Evolutionary conservation across 495 filamentous ascomycete genomes (phyloP).

Genomic region (Daldinia caldariorum): DNA sequence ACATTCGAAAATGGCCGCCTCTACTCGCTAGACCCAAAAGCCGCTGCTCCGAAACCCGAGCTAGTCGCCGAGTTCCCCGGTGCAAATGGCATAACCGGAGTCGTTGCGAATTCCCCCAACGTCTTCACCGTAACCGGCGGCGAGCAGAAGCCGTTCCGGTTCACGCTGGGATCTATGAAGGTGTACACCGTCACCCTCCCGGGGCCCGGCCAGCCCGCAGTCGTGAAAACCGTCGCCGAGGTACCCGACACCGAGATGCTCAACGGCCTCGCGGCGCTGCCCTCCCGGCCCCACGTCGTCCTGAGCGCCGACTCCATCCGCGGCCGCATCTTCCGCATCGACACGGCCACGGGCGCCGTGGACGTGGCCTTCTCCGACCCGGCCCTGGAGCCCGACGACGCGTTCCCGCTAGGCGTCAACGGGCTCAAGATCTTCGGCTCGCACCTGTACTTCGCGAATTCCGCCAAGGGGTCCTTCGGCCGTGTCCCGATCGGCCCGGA

Average conservation of each 20-base stretch:
- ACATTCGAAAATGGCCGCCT: slow-evolving; percentile 1
- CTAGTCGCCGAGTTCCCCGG: neutral
- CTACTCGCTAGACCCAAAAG: neutral
- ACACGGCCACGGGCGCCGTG: neutral
- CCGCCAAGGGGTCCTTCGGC: neutral
- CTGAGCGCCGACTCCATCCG: neutral
- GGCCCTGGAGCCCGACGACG: neutral
- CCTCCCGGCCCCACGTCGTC: neutral
- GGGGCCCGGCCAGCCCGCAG: neutral
- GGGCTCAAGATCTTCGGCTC: neutral
- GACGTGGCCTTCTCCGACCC: slow-evolving; percentile 1
- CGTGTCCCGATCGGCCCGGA: neutral
- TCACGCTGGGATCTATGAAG: neutral
- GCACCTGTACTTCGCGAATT: neutral
- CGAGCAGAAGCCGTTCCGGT: neutral
- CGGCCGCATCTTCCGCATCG: neutral
- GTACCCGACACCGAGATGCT: slow-evolving; percentile 1
- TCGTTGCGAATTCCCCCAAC: neutral
- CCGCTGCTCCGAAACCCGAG: neutral
- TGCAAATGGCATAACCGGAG: neutral
- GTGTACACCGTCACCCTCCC: neutral
- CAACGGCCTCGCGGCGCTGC: neutral
- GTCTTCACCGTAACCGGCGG: neutral
- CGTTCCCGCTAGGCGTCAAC: neutral
- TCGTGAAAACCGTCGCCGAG: neutral